Evolutionary conservation across 2,329 filamentous ascomycete genomes (phyloP).

Genomic region (Thyridium curvatum): DNA sequence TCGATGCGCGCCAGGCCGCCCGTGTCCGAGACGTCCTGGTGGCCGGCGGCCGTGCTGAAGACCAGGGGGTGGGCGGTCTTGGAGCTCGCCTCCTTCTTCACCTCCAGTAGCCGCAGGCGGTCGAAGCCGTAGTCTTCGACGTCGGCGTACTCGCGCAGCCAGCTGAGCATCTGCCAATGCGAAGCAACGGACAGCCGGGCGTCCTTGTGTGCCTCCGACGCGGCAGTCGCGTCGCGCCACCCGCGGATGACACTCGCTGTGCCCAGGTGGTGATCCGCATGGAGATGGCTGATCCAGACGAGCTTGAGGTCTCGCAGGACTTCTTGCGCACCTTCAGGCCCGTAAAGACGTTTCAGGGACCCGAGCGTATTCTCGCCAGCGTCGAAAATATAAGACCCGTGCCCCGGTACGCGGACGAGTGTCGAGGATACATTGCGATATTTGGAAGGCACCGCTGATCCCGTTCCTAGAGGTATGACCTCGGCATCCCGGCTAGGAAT

Average conservation of each 20-base stretch:
- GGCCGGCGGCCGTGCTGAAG: conserved; percentile 20
- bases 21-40: conserved; percentile 30
- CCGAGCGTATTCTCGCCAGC: conserved; percentile 89
- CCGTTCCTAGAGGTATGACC: conserved; percentile 83
- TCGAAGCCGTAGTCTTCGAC: conserved; percentile 72
- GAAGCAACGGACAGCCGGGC: conserved; percentile 58
- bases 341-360: conserved; percentile 72
- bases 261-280: conserved; percentile 94
- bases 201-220: conserved; percentile 21
- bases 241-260: conserved; percentile 73
- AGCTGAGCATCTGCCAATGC: conserved; percentile 63
- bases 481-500: conserved; percentile 72
- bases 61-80: conserved; percentile 14
- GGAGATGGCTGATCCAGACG: conserved; percentile 91
- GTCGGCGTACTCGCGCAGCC: conserved; percentile 71
- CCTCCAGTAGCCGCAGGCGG: conserved; percentile 30
- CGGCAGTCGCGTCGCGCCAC: conserved; percentile 58
- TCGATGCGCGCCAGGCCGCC: conserved; percentile 60
- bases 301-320: conserved; percentile 72
- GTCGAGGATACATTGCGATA: conserved; percentile 94
- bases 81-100: conserved; percentile 6
- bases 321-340: conserved; percentile 55
- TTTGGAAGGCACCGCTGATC: conserved; percentile 83
- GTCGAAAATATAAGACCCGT: conserved; percentile 87
- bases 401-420: conserved; percentile 73